phyloP scores from a whole-genome alignment of 768 basidiomycete genomes.

The Leucosporidium scottii region DNA sequence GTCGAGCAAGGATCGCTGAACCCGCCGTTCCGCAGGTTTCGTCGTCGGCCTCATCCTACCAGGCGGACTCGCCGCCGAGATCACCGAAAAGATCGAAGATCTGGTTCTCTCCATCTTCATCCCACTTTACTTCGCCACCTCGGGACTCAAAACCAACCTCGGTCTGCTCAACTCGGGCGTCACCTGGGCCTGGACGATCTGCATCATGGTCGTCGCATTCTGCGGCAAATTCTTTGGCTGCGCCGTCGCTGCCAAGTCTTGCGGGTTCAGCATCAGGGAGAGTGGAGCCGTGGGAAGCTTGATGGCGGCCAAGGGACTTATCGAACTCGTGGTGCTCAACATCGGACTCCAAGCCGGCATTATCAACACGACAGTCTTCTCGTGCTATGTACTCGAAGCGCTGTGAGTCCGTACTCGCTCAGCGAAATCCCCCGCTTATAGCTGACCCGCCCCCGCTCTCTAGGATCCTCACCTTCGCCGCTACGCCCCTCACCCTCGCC shows the following conservation, averaged over 20 bases:
- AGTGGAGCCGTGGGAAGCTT: conserved; percentile 72
- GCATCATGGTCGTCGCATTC: conserved; percentile 70
- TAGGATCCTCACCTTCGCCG: conserved; percentile 69
- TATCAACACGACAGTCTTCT: conserved; percentile 60
- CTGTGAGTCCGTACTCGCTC: neutral
- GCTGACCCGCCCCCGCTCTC: conserved; percentile 43
- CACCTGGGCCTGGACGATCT: conserved; percentile 68
- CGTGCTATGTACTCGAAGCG: conserved; percentile 40
- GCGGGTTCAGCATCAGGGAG: conserved; percentile 69
- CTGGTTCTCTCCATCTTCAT: conserved; percentile 48
- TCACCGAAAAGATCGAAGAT: conserved; percentile 83
- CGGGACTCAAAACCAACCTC: conserved; percentile 73
- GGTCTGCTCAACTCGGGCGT: conserved; percentile 65
- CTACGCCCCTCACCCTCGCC: conserved; percentile 69
- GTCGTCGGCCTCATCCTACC: conserved; percentile 75
- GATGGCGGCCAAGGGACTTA: conserved; percentile 61
- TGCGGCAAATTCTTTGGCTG: conserved; percentile 71
- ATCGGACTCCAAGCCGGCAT: conserved; percentile 73
- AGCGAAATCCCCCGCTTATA: neutral
- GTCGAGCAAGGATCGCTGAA: neutral
- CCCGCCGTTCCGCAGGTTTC: conserved; percentile 44
- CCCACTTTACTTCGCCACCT: conserved; percentile 72
- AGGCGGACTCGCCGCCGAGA: conserved; percentile 65
- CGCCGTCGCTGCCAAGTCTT: conserved; percentile 52
- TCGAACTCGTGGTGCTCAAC: conserved; percentile 85